A percentile compares a stretch with the other conserved stretches of the same genome.
phyloP scores from a whole-genome alignment of 768 basidiomycete species.

The Macrolepiota albuminosa region DNA sequence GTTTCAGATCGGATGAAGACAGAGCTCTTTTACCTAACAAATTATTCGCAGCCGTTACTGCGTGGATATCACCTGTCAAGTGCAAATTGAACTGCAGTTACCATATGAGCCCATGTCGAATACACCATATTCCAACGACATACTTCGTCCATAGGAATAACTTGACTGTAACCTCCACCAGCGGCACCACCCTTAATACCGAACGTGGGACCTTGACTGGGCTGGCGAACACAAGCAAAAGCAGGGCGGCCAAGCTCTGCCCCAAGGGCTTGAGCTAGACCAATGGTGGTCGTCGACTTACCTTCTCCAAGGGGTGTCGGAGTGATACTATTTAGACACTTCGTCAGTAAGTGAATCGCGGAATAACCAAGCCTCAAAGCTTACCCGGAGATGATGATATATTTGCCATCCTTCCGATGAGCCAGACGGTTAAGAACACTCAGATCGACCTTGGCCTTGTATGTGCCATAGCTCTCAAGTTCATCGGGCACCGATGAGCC shows the following conservation, averaged over 20 bases:
- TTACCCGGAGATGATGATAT: constrained; percentile 91
- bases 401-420: constrained; percentile 90
- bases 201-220: constrained; percentile 97
- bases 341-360: background rate
- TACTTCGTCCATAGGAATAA: constrained; percentile 99
- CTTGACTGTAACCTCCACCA: constrained; percentile 96
- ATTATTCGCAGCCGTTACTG: constrained; percentile 96
- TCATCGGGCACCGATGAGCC: constrained; percentile 76
- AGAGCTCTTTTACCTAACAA: constrained; percentile 58
- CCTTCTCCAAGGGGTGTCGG: constrained; percentile 97
- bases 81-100: constrained; percentile 82
- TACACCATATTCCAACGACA: constrained; percentile 2
- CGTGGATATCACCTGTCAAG: constrained; percentile 96
- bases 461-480: constrained; percentile 90
- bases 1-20: background rate
- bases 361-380: background rate
- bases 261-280: constrained; percentile 92
- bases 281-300: constrained; percentile 97
- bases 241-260: constrained; percentile 90
- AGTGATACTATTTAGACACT: constrained; percentile 59
- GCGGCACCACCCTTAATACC: constrained; percentile 99
- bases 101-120: background rate
- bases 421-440: constrained; percentile 78
- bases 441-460: constrained; percentile 96
- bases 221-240: constrained; percentile 96